These are phyloP conservation scores for Coemansia sp. DNA, from an alignment of 192 early-diverging fungal genomes.

Conservation along the genomic window DNA sequence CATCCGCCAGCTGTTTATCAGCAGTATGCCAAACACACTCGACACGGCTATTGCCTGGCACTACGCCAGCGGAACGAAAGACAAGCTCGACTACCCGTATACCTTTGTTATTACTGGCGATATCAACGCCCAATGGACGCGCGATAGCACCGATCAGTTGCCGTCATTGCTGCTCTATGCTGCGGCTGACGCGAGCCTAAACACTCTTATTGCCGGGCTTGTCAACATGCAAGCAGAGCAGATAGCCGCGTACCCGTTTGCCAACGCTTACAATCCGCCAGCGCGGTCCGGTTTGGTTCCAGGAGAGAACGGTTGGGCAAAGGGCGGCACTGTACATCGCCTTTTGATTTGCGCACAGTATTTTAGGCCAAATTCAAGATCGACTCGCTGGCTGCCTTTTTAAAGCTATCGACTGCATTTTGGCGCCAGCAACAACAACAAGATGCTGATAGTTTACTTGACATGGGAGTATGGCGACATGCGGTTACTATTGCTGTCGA, in stretches of 20 bases:
- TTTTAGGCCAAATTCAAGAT: slow-evolving; percentile 71
- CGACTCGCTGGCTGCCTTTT: slow-evolving; percentile 65
- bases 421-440: slow-evolving; percentile 38
- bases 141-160: slow-evolving; percentile 70
- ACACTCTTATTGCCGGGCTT: slow-evolving; percentile 55
- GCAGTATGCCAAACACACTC: slow-evolving; percentile 67
- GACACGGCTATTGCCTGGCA: slow-evolving; percentile 68
- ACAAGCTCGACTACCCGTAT: slow-evolving; percentile 28
- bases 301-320: slow-evolving; percentile 30
- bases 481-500: slow-evolving; percentile 51
- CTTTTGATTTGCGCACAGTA: slow-evolving; percentile 35
- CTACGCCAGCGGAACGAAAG: slow-evolving; percentile 12
- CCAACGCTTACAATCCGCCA: slow-evolving; percentile 66
- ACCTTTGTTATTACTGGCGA: slow-evolving; percentile 74
- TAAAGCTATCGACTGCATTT: slow-evolving; percentile 60
- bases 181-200: slow-evolving; percentile 29
- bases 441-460: slow-evolving; percentile 16
- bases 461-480: slow-evolving; percentile 33
- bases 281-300: slow-evolving; percentile 31
- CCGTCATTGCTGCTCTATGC: slow-evolving; percentile 56
- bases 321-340: slow-evolving; percentile 49
- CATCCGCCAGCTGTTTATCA: slow-evolving; percentile 58
- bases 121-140: slow-evolving; percentile 73
- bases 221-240: slow-evolving; percentile 61
- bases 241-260: slow-evolving; percentile 48